Conservation (phyloP, 2,329 filamentous ascomycete genomes). For the Apiospora pterosperma region DNA sequence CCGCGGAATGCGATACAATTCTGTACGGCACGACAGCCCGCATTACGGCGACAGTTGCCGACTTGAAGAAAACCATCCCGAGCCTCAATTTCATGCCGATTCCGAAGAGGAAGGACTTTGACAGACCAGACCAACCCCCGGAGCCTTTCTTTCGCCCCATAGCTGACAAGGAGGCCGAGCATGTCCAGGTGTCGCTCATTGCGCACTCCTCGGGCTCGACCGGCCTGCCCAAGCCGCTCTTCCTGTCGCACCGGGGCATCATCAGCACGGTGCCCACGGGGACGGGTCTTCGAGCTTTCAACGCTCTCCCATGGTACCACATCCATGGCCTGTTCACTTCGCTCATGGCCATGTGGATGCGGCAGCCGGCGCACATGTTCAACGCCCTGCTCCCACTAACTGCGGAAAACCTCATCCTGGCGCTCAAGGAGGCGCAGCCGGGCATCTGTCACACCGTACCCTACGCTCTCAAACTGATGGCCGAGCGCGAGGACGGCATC, state of each 20-base stretch:
- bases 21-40: constrained; percentile 31
- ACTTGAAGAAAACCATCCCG: constrained; percentile 17
- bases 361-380: constrained; percentile 37
- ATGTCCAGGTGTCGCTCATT: constrained; percentile 33
- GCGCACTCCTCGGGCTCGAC: constrained; percentile 47
- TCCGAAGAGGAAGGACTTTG: not conserved
- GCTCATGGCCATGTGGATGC: constrained; percentile 40
- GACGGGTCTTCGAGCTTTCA: constrained; percentile 29
- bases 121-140: not conserved
- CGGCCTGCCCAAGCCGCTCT: constrained; percentile 41
- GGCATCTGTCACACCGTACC: constrained; percentile 38
- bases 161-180: constrained; percentile 19
- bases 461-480: constrained; percentile 36
- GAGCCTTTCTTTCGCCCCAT: constrained; percentile 21
- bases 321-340: constrained; percentile 38
- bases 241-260: constrained; percentile 36
- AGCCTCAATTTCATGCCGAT: constrained; percentile 15
- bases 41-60: constrained; percentile 28
- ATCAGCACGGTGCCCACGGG: constrained; percentile 26
- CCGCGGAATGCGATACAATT: constrained; percentile 30
- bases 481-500: constrained; percentile 31
- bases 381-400: constrained; percentile 37
- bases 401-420: constrained; percentile 29
- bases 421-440: constrained; percentile 31
- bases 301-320: constrained; percentile 41